Percentiles rank a stretch among this genome's conserved stretches.
Conservation (phyloP, 768 basidiomycete genomes). For the Tricholoma hemisulphureum region DNA sequence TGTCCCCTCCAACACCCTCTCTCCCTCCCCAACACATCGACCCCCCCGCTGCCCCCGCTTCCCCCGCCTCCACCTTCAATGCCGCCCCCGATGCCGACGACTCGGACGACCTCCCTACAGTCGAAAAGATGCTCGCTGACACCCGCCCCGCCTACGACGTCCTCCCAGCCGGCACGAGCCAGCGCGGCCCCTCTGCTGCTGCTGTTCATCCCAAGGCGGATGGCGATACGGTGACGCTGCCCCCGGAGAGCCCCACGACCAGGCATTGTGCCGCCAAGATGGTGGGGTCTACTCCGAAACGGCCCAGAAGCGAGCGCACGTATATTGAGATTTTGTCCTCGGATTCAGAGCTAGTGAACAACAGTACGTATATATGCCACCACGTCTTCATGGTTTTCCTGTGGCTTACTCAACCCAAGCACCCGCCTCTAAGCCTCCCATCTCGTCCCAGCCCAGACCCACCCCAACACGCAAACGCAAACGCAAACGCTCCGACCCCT, state of each 20-base stretch:
- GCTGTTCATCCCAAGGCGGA: no score
- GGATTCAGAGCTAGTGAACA: no score
- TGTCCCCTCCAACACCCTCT: constrained; percentile 13
- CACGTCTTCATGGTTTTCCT: neutral
- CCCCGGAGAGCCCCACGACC: no score
- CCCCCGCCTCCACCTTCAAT: neutral
- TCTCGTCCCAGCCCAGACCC: neutral
- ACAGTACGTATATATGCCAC: no score
- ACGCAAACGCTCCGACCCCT: neutral
- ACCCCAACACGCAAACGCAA: constrained; percentile 2
- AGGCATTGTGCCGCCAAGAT: no score
- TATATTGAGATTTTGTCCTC: constrained; percentile 1
- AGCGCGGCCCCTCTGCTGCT: no score
- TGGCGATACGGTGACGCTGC: no score
- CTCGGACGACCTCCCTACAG: constrained; percentile 1
- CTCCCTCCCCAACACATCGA: constrained; percentile 3
- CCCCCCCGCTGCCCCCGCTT: neutral
- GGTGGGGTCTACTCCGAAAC: no score
- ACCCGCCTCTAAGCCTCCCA: neutral
- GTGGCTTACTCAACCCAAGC: neutral
- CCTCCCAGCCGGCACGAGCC: neutral
- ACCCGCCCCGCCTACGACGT: constrained; percentile 4
- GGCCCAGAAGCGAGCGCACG: neutral
- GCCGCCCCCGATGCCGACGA: constrained; percentile 4
- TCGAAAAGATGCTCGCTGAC: constrained; percentile 4